Conservation (phyloP, 2,329 filamentous ascomycete genomes). For the Sporothrix luriei region DNA sequence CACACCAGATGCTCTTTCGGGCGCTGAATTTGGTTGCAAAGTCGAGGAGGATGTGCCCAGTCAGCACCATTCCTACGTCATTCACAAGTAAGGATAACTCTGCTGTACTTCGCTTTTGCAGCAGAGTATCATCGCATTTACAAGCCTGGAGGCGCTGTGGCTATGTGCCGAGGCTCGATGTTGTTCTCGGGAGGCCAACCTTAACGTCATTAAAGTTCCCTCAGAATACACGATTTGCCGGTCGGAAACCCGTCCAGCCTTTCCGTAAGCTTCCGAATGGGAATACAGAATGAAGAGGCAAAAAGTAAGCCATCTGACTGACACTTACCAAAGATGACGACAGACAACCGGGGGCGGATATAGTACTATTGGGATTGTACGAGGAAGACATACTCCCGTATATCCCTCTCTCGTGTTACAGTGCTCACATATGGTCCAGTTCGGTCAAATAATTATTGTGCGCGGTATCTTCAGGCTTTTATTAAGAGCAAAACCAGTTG, state of each 20-base stretch:
- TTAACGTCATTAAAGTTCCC: too few relatives aligned
- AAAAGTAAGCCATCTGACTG: background rate
- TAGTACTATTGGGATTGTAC: background rate
- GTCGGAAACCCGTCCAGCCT: background rate
- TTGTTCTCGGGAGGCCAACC: background rate
- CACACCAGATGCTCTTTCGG: background rate
- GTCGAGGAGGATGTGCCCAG: background rate
- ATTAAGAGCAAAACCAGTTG: constrained; percentile 10
- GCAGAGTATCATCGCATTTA: background rate
- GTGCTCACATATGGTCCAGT: background rate
- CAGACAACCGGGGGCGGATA: background rate
- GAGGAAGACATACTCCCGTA: background rate
- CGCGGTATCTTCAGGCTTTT: constrained; percentile 3
- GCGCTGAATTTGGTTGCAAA: background rate
- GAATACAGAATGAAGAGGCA: background rate
- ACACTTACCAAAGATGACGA: background rate
- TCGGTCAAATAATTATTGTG: background rate
- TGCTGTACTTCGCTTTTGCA: background rate
- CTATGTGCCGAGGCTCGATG: constrained; percentile 6
- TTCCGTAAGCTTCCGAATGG: background rate
- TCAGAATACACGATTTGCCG: background rate
- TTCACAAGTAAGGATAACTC: too few relatives aligned
- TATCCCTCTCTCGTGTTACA: background rate
- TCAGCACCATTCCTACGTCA: too few relatives aligned
- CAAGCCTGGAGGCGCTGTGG: background rate